Evolutionary conservation across 106 monocot genomes (phyloP).

Genomic region (Acorus calamus): DNA sequence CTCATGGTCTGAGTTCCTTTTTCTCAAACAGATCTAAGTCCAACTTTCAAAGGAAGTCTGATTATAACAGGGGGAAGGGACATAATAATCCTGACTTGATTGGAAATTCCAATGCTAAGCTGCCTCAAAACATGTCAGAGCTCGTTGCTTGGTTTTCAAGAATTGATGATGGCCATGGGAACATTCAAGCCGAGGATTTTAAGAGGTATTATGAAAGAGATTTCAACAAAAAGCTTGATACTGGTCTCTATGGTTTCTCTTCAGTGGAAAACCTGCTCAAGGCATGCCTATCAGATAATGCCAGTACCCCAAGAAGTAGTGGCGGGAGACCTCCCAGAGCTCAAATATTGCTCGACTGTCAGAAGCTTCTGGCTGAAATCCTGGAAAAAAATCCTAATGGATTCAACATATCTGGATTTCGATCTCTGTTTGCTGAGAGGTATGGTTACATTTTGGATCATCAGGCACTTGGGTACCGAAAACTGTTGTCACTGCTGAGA

Average conservation of each 20-base stretch:
- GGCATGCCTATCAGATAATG: constrained; percentile 16
- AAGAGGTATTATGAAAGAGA: constrained; percentile 29
- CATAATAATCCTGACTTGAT: not conserved
- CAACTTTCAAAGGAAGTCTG: not conserved
- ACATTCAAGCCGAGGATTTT: constrained; percentile 21
- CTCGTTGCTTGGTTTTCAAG: constrained; percentile 44
- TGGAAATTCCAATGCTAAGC: constrained; percentile 8
- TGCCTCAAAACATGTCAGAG: constrained; percentile 30
- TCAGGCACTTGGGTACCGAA: constrained; percentile 55
- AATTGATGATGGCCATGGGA: constrained; percentile 1
- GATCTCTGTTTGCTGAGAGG: constrained; percentile 43
- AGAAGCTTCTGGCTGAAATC: constrained; percentile 43
- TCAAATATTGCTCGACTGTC: constrained; percentile 51
- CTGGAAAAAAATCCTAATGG: constrained; percentile 53
- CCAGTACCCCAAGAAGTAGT: not conserved
- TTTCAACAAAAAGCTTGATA: constrained; percentile 34
- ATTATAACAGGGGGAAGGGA: not conserved
- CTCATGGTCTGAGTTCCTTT: constrained; percentile 44
- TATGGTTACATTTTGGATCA: constrained; percentile 61
- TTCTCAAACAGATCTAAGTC: constrained; percentile 22
- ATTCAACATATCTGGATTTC: constrained; percentile 48
- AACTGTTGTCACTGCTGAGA: constrained; percentile 46
- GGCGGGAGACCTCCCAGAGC: constrained; percentile 27
- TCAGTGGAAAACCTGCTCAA: constrained; percentile 15
- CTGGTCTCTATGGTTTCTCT: constrained; percentile 28